Evolutionary conservation across 1,284 basidiomycete genomes (phyloP).

Genomic region (Leccinum subrobustum): DNA sequence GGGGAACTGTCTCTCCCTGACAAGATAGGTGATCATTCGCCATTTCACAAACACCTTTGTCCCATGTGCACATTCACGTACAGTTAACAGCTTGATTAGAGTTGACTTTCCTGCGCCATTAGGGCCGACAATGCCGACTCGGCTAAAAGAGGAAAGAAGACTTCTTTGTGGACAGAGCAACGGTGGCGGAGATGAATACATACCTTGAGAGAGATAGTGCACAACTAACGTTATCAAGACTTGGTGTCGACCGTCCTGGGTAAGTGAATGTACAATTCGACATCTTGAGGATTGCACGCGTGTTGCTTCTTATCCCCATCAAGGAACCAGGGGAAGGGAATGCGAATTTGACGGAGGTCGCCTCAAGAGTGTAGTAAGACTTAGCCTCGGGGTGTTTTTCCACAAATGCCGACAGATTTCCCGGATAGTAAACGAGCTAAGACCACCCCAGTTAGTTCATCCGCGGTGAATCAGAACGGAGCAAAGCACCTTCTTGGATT

Average conservation of each 20-base stretch:
- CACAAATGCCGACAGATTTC: constrained; percentile 93
- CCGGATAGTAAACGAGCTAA: constrained; percentile 91
- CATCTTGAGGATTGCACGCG: constrained; percentile 95
- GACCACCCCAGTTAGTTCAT: constrained; percentile 14
- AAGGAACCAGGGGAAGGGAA: constrained; percentile 96
- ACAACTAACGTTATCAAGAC: constrained; percentile 87
- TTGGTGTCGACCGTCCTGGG: constrained; percentile 82
- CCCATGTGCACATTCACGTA: constrained; percentile 34
- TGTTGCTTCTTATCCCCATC: constrained; percentile 97
- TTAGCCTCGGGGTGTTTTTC: constrained; percentile 91
- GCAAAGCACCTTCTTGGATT: constrained; percentile 77
- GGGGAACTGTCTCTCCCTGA: constrained; percentile 90
- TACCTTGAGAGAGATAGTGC: constrained; percentile 89
- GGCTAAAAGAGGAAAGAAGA: constrained; percentile 45
- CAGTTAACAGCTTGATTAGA: constrained; percentile 94
- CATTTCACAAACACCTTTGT: constrained; percentile 9
- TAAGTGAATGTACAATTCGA: constrained; percentile 94
- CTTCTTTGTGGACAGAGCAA: constrained; percentile 16
- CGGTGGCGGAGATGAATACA: constrained; percentile 31
- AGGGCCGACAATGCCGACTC: constrained; percentile 88
- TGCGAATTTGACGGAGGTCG: constrained; percentile 92
- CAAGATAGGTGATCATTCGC: constrained; percentile 11
- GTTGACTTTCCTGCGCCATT: constrained; percentile 96
- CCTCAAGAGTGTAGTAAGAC: constrained; percentile 96
- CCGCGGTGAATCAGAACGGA: constrained; percentile 20